Base-by-base conservation (phyloP, 1,139 yeast species). In the Kodamaea alishanica region DNA sequence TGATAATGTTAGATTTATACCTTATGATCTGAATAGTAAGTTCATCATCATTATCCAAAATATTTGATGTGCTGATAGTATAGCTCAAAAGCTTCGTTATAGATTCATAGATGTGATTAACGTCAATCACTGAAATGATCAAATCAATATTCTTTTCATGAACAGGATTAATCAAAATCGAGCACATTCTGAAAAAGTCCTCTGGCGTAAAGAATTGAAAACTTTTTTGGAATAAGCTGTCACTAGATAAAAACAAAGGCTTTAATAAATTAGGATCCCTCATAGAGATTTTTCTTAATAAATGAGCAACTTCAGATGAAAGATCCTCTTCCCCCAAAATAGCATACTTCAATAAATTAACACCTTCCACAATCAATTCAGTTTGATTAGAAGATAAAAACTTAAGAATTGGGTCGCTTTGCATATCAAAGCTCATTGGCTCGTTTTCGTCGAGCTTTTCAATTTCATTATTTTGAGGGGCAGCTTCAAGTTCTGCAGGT, bases 11-110 rank as follows among this genome's bases (percentile, higher is more conserved):
- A 4, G 63, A 50, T 41, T 67, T 68, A 42, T 48, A 58, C 30
- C 62, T 55, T 8, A 66, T 65, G 9, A 68, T 51, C 44, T 67
- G 75, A 56, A 63, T 64, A 2, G 67, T 59, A 37, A 67, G 50
- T 11, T 54, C 59, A 32, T 58, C 60, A 33, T 64, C 65, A 27
- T 50, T 57, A 28, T 60, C 66, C 30, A 59, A 49, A 23, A 66
- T 60, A 39, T 59, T 60, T 7, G 67, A 58, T 8, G 65, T 52
- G 36, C 66, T 61, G 6, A 63, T 55, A 6, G 69, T 55, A 37
- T 61, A 58, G 1, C 62, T 54, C 26, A 70, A 49, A 15, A 70
- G 41, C 25, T 48, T 51, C 24, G 56, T 51, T 3, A 62, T 46
- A 1, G 70, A 53, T 12, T 54, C 56, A 45, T 61, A 68, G 23